Percentiles rank a stretch among this genome's conserved stretches.
phyloP scores from a whole-genome alignment of 176 grass and related monocot genomes.

The Microstegium vimineum region DNA sequence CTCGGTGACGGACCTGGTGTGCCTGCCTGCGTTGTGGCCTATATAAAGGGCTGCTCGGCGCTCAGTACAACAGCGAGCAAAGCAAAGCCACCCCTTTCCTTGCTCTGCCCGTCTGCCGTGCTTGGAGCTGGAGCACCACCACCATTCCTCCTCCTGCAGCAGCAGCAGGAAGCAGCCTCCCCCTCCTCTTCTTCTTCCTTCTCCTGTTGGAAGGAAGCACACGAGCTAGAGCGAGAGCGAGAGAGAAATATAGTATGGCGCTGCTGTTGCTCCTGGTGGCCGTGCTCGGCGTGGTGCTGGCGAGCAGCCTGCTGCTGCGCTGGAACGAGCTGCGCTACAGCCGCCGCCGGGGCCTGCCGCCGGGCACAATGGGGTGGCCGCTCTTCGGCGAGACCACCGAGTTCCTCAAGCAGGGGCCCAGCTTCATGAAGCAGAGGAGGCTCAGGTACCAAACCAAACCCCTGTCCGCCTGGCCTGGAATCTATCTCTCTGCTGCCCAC shows the following conservation, averaged over 20 bases:
- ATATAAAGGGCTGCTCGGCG: conserved; percentile 31
- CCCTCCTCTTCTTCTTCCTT: background rate
- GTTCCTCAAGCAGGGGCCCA: conserved; percentile 79
- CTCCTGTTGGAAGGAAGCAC: background rate
- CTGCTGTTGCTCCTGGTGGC: background rate
- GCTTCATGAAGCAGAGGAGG: conserved; percentile 75
- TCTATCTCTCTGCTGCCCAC: no score
- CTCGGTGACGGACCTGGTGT: background rate
- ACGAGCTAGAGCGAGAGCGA: background rate
- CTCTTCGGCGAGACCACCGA: conserved; percentile 90
- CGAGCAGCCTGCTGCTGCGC: conserved; percentile 66
- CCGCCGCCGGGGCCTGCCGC: conserved; percentile 59
- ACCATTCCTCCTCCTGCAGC: background rate
- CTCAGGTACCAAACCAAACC: conserved; percentile 47
- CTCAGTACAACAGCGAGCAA: no score
- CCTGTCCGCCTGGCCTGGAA: no score
- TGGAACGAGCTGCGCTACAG: conserved; percentile 87
- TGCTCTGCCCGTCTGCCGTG: background rate
- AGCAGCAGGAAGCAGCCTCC: no score
- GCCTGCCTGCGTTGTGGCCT: conserved; percentile 9
- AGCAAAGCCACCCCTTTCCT: background rate
- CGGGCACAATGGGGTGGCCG: conserved; percentile 96
- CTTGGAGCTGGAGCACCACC: background rate
- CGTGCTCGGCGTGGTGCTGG: background rate
- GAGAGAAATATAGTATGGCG: background rate